Evolutionary conservation across 192 early-diverging fungal genomes (phyloP).

Genomic region (Jimgerdemannia lactiflua): DNA sequence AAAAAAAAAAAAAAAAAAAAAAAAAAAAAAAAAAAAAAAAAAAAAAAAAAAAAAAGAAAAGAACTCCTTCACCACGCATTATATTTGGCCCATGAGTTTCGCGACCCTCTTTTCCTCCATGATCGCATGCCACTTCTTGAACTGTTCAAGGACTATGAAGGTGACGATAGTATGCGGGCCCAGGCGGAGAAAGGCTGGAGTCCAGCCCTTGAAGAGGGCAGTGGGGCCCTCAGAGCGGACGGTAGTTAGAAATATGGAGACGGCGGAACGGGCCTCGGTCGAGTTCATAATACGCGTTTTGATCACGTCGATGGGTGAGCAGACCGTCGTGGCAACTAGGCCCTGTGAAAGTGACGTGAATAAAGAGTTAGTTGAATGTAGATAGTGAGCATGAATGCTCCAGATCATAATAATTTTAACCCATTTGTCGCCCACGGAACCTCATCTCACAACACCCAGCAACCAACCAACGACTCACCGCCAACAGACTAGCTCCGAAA

Average conservation of each 20-base stretch:
- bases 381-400: not conserved
- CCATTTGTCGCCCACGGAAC: too few relatives aligned
- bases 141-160: conserved; percentile 79
- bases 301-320: conserved; percentile 78
- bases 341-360: conserved; percentile 34
- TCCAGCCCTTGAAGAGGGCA: conserved; percentile 83
- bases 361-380: not conserved
- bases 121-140: conserved; percentile 38
- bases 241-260: conserved; percentile 37
- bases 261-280: conserved; percentile 28
- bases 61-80: too few relatives aligned
- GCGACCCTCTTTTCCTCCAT: too few relatives aligned
- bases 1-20: too few relatives aligned
- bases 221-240: conserved; percentile 61
- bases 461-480: too few relatives aligned
- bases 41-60: too few relatives aligned
- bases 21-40: too few relatives aligned
- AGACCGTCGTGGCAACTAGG: conserved; percentile 72
- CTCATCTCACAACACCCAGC: too few relatives aligned
- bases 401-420: too few relatives aligned
- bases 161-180: conserved; percentile 86
- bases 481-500: conserved; percentile 66
- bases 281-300: conserved; percentile 88
- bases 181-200: conserved; percentile 75
- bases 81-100: too few relatives aligned